These are phyloP conservation scores for Carex myosuroides DNA, from an alignment of 176 grass and related monocot genomes.

Conservation along the genomic window DNA sequence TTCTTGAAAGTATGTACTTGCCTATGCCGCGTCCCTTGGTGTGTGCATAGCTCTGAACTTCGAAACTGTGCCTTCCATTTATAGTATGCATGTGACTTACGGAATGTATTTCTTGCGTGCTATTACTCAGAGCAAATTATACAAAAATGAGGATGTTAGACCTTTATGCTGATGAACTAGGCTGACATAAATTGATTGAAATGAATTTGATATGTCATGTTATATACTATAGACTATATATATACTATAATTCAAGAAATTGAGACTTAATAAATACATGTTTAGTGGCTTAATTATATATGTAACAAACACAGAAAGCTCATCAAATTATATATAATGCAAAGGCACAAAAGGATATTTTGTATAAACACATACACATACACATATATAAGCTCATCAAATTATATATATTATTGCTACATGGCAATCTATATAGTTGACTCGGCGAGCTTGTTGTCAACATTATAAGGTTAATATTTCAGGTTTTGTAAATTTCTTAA, in stretches of 20 bases:
- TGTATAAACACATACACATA: too few species aligned
- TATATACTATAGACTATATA: too few species aligned
- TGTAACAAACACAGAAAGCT: neutral
- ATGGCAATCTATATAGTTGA: too few species aligned
- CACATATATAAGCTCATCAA: too few species aligned
- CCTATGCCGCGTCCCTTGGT: neutral
- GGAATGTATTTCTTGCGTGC: neutral
- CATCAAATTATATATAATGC: neutral
- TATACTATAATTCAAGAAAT: neutral
- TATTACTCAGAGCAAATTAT: neutral
- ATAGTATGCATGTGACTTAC: neutral
- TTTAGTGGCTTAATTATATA: neutral
- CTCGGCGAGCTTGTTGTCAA: too few species aligned
- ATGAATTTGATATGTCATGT: neutral
- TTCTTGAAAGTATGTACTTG: neutral
- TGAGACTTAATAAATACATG: too few species aligned
- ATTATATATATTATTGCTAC: too few species aligned
- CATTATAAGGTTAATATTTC: too few species aligned
- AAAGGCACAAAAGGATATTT: too few species aligned
- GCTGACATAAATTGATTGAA: neutral
- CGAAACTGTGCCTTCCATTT: neutral
- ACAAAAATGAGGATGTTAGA: neutral
- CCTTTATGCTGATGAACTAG: neutral
- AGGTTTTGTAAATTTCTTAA: too few species aligned
- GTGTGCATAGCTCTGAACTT: neutral